Evolutionary conservation across 2,329 filamentous ascomycete genomes (phyloP).

Genomic region (Knufia fluminis): DNA sequence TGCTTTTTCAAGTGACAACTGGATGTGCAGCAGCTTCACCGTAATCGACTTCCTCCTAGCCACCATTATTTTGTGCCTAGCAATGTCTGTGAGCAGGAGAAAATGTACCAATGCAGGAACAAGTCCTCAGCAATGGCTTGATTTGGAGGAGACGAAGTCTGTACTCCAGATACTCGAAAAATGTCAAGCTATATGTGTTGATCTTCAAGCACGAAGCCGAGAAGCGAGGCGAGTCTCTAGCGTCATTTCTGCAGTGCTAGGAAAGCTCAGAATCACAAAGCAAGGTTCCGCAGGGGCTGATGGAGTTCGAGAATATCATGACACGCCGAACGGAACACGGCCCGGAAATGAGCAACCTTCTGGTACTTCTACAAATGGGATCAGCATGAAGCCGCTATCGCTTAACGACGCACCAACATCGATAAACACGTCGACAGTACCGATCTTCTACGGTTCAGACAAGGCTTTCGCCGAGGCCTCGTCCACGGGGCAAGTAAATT

Average conservation of each 20-base stretch:
- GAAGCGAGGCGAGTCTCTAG: conserved; percentile 5
- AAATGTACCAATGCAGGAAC: conserved; percentile 1
- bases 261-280: not conserved
- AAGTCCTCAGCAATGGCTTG: not conserved
- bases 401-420: not conserved
- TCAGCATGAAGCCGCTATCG: conserved; percentile 1
- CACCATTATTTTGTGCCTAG: conserved; percentile 51
- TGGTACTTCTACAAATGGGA: not conserved
- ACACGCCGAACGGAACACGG: not conserved
- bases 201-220: not conserved
- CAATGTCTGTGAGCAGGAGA: conserved; percentile 15
- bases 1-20: conserved; percentile 43
- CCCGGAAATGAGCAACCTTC: not conserved
- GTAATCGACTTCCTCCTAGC: conserved; percentile 55
- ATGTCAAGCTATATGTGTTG: not conserved
- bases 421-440: not conserved
- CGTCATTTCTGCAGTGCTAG: not conserved
- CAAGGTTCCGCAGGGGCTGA: not conserved
- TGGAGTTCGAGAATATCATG: not conserved
- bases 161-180: conserved; percentile 3
- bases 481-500: not conserved
- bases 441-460: not conserved
- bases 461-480: not conserved
- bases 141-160: not conserved
- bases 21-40: conserved; percentile 50